Base-by-base conservation (phyloP, 1,284 basidiomycete species). In the Taiwanofungus camphoratus region DNA sequence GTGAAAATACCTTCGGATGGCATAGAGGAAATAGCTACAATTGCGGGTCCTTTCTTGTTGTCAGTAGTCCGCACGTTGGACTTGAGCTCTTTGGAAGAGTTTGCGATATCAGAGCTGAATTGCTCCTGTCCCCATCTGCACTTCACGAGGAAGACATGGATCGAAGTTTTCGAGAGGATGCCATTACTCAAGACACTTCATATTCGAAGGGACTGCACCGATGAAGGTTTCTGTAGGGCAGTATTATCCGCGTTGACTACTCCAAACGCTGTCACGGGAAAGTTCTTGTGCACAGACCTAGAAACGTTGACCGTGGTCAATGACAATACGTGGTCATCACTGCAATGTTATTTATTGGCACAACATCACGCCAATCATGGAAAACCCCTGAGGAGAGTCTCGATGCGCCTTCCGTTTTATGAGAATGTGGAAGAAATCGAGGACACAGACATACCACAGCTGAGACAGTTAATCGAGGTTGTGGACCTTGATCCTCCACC, bases 311-410 rank as follows among this genome's bases (percentile, higher is more conserved):
- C 48, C 26, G 52, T 62, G 32, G 36, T 44, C 15, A 54, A 59
- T 27, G 60, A 62, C 52, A 55, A 53, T 52, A 59, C 59, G 37
- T 62, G 60, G 60, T 62, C 60, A 18, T 54, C 54, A 21, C 50
- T 62, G 32, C 59, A 59, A 43, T 59, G 54, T 45, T 62, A 54
- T 47, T 49, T 46, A 19, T 49, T 62, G 37, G 59, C 59, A 19
- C 34, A 55, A 46, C 42, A 46, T 43, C 56, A 59, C 19, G 37
- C 44, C 34, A 36, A 51, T 19, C 50, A 42, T 2, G 60, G 60
- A 9, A 50, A 54, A 27, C 52, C 53, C 5, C 46, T 62, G 29
- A 56, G 56, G 36, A 49, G 49, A 7, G 51, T 62, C 19, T 62
- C 60, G 36, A 52, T 62, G 48, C 49, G 48, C 31, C 44, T 59